Evolutionary conservation across 768 basidiomycete species (phyloP), one percentile per base, ranked within the genome.

Genomic region (Aureoboletus auriporus): DNA sequence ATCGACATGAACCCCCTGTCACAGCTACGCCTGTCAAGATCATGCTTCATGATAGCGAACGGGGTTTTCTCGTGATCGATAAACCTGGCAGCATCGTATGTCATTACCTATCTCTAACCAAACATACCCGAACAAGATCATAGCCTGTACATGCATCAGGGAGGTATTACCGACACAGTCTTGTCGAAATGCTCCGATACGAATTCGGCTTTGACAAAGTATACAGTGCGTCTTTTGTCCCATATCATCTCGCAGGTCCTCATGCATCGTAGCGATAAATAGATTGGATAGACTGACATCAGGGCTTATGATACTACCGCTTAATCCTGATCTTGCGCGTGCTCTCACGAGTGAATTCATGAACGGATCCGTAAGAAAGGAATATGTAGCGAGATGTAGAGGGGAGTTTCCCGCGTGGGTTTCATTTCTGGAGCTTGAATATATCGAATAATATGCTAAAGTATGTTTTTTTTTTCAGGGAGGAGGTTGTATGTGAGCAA

Each of bases 1-100:
- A 94, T 67, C 77, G 93, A n/a, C 96, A 99, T 63, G 96, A 99
- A 68, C 96, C 96, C 6, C 93, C 96, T 4, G 86, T 99, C 4
- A 85, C 93, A 1, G 82, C 86, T 2, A 86, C 76, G 5, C 89
- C 89, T 2, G 82, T 98, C 46, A 80, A 83, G 53, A 75, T 98
- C 33, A 68, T 97, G 4, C 74, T 84, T 43, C 82, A 85, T 49
- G 92, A 97, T 63, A 74, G 73, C 12, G 82, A 89, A 55, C 81
- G 84, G 20, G 78, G 86, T 53, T 93, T 95, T 52, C 80, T 98
- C 31, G 88, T 97, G 12, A 87, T 99, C 27, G 87, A 97, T 61
- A 99, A 99, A 74, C 95, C 95, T 3, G 95, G 95, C 30, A 89
- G 89, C 64, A 91, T 97, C 63, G 94, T 96, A 66, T 69, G 93